Base-by-base conservation (phyloP, 164 flowering plant species). In the Hamamelis virginiana region DNA sequence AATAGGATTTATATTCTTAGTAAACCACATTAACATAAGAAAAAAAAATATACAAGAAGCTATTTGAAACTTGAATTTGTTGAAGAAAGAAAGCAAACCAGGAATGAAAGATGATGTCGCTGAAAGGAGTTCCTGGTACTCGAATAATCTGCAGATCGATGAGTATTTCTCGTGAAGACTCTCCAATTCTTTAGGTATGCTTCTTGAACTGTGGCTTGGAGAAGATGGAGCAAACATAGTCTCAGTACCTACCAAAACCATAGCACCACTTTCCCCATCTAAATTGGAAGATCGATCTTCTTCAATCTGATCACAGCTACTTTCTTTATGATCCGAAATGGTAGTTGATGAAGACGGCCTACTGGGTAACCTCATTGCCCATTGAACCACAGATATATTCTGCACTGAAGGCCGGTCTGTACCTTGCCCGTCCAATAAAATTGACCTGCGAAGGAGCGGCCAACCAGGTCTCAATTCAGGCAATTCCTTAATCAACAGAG, bases 391-490 rank as follows among this genome's bases (percentile, higher is more conserved):
- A 22, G 97, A 87, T 27, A 83, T 75, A 70, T 82, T 69, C 66
- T 71, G 66, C 18, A 68, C 50, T 10, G 60, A 65, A 16, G 84
- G 61, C 57, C 60, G 66, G 3, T 59, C 60, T 3, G 67, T 47
- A 38, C 70, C 41, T 64, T 67, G 68, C 51, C 45, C 23, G 19
- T 78, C 66, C 0, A 80, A 56, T 14, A 75, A 69, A 45, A 81
- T 55, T 11, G 82, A 70, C 27, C 84, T 82, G 16, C 87, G 83
- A 44, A 92, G 91, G 33, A 95, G 83, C 0, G 97, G 91, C 99
- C 98, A 92, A 53, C 98, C 98, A 8, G 96, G 94, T 72, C 71
- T 89, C 67, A 65, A 21, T 74, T 89, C 91, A 10, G 91, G 86
- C 66, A 79, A 27, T 45, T 87, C 83, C 47, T 44, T 64, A 28